These are phyloP conservation scores for Agapanthus africanus DNA, from an alignment of 106 monocot species.

Conservation along the genomic window DNA sequence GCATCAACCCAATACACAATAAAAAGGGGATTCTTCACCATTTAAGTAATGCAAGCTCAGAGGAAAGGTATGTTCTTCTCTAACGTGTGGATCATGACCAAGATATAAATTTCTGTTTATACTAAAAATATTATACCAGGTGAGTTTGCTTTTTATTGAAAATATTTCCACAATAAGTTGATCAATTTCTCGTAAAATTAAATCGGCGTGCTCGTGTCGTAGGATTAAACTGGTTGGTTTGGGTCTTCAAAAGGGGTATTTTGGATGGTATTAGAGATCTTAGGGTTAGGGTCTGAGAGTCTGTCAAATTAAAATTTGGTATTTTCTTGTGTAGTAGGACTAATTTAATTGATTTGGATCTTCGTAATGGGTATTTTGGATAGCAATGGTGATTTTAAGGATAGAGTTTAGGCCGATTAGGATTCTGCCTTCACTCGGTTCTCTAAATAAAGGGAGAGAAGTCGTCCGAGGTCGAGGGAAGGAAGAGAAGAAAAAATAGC, in stretches of 20 bases:
- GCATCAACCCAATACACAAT: slow-evolving; percentile 87
- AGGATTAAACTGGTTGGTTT: not conserved
- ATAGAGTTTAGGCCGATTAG: no score
- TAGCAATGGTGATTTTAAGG: no score
- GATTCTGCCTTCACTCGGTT: no score
- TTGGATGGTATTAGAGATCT: no score
- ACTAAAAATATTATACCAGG: not conserved
- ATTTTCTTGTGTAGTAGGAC: no score
- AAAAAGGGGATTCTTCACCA: slow-evolving; percentile 72
- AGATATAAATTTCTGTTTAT: not conserved
- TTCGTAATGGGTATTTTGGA: no score
- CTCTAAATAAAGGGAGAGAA: no score
- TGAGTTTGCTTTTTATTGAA: not conserved
- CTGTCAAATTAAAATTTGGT: no score
- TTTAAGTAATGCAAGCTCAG: slow-evolving; percentile 29
- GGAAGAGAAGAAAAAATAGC: no score
- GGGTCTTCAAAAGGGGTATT: not conserved
- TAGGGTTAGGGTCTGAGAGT: no score
- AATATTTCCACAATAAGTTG: not conserved
- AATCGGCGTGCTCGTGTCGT: not conserved
- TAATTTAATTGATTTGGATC: no score
- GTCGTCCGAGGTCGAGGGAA: no score
- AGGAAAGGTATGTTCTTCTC: slow-evolving; percentile 43
- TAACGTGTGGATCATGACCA: not conserved
- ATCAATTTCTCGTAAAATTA: not conserved